These are phyloP conservation scores for Sporothrix protearum DNA, from an alignment of 2,329 filamentous ascomycete genomes.

Conservation along the genomic window DNA sequence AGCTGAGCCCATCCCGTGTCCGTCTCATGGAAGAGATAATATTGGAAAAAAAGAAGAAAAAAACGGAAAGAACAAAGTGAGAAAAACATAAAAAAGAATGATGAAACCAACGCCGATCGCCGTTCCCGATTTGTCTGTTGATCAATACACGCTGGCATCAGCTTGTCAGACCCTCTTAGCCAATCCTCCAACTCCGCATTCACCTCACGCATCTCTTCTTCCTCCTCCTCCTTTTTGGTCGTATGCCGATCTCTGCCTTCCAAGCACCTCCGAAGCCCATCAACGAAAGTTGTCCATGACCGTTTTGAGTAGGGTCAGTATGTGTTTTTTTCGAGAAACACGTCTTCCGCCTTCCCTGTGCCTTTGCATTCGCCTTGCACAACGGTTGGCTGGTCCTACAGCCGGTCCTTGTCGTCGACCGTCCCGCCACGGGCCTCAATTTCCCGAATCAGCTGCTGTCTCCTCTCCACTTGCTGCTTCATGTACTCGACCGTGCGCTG, in stretches of 20 bases:
- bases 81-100: background rate
- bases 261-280: too few relatives aligned
- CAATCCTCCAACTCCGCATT: background rate
- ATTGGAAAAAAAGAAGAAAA: background rate
- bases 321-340: too few relatives aligned
- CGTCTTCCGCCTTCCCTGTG: too few relatives aligned
- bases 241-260: too few relatives aligned
- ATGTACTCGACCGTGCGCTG: slow-evolving; percentile 66
- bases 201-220: too few relatives aligned
- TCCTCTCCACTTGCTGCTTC: slow-evolving; percentile 55
- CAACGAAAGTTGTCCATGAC: too few relatives aligned
- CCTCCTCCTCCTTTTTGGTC: too few relatives aligned
- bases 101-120: background rate
- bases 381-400: slow-evolving; percentile 21
- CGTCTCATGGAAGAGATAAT: background rate
- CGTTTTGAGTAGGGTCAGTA: too few relatives aligned
- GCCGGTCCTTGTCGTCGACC: slow-evolving; percentile 42
- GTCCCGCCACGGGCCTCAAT: slow-evolving; percentile 56
- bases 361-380: background rate
- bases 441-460: slow-evolving; percentile 54
- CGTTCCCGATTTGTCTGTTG: background rate
- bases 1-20: background rate
- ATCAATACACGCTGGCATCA: too few relatives aligned
- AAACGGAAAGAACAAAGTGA: background rate
- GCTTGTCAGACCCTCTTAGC: background rate